Evolutionary conservation across 2,329 filamentous ascomycete genomes (phyloP), one percentile per base, ranked within the genome.

Genomic region (Alternaria angustiovoidea): DNA sequence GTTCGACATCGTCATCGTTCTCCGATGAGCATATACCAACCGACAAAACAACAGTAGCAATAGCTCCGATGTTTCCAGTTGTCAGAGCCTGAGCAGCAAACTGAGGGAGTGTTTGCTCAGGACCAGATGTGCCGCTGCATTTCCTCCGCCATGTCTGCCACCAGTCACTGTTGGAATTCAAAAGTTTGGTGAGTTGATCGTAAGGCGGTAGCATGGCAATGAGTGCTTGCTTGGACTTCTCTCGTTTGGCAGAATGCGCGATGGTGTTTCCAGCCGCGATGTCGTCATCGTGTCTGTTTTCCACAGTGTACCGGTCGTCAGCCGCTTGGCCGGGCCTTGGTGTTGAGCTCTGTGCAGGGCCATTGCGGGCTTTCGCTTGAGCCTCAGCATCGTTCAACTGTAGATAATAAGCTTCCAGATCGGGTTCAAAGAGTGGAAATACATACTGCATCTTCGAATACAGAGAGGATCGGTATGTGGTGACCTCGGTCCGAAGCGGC

Each of bases 41-140:
- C 73, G 59, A 75, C 63, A 75, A 70, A 59, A 80, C 62, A 69
- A 76, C 70, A 39, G 72, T 61, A 58, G 74, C 73, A 66, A 82
- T 65, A 74, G 78, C 64, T 71, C 80, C 56, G 68, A 68, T 75
- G 57, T 48, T 83, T 67, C 57, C 83, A 61, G 72, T 83, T 69
- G 61, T 81, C 71, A 68, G 81, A 76, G 61, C 85, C 75, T 67
- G 80, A 59, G 56, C 82, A 68, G 73, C 82, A 81, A 63, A 86
- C 18, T 78, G 66, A 22, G 74, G 28, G 65, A 74, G 76, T 63
- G 61, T 80, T 68, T 61, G 76, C 71, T 70, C 71, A 14, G 74
- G 73, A 30, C 76, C 72, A 16, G 76, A 74, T 12, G 82, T 80
- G 11, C 80, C 81, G 54, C 76, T 78, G 44, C 77, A 78, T 57